These are phyloP conservation scores for Priceomyces melissophilus DNA, from an alignment of 805 yeast genomes.

Conservation along the genomic window DNA sequence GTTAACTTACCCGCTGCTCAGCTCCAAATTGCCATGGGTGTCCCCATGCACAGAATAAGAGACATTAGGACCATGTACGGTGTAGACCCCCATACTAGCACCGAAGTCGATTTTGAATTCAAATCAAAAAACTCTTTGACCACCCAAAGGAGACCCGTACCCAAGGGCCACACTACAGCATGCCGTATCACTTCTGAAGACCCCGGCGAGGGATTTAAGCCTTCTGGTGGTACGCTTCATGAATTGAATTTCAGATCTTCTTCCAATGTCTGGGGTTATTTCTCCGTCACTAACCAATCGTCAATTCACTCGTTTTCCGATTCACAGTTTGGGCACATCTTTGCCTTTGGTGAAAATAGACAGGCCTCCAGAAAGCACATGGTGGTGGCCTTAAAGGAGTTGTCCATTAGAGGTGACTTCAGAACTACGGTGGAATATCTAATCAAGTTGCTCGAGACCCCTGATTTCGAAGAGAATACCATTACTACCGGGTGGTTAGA, in stretches of 20 bases:
- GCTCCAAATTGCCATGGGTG: constrained; percentile 98
- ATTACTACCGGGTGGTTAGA: constrained; percentile 99
- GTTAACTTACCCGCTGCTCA: constrained; percentile 98
- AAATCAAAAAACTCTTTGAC: constrained; percentile 64
- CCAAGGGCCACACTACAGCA: constrained; percentile 98
- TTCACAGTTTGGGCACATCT: constrained; percentile 98
- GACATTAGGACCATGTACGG: constrained; percentile 94
- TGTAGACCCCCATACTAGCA: constrained; percentile 89
- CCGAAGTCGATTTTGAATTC: constrained; percentile 89
- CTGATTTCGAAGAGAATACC: constrained; percentile 93
- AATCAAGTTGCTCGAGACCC: constrained; percentile 91
- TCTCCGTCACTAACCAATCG: constrained; percentile 94
- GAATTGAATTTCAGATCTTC: constrained; percentile 96
- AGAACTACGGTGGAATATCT: constrained; percentile 96
- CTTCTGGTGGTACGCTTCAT: constrained; percentile 94
- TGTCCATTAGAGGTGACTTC: constrained; percentile 97
- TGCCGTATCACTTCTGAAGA: constrained; percentile 99
- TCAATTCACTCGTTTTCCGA: constrained; percentile 97
- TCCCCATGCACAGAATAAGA: constrained; percentile 90
- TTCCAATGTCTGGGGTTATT: constrained; percentile 99
- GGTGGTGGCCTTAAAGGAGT: constrained; percentile 97
- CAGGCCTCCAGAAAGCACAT: constrained; percentile 97
- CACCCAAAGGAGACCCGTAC: constrained; percentile 87
- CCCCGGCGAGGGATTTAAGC: constrained; percentile 99
- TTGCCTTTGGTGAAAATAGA: constrained; percentile 98